These are phyloP conservation scores for Chaetoceros tenuissimus DNA, from an alignment of 108 stramenopile species.

Conservation along the genomic window DNA sequence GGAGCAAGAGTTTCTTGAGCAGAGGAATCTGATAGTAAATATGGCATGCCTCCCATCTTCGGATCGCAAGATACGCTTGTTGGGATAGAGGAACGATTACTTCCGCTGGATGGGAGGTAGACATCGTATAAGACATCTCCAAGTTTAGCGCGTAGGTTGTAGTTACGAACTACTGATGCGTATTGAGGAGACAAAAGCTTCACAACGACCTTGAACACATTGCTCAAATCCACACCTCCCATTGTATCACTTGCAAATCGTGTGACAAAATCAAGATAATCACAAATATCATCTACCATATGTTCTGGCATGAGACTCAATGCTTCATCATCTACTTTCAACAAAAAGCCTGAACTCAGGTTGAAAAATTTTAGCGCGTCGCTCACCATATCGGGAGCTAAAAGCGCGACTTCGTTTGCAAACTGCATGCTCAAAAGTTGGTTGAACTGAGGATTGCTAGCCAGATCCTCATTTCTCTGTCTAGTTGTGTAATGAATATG, in stretches of 20 bases:
- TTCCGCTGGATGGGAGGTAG: constrained; percentile 65
- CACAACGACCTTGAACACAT: constrained; percentile 63
- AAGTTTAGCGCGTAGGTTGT: constrained; percentile 91
- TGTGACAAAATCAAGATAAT: constrained; percentile 51
- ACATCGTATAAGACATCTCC: constrained; percentile 86
- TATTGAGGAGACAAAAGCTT: constrained; percentile 65
- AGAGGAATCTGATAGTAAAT: constrained; percentile 56
- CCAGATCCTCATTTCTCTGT: constrained; percentile 40
- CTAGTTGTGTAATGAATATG: constrained; percentile 51
- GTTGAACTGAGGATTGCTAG: constrained; percentile 60
- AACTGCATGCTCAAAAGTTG: constrained; percentile 43
- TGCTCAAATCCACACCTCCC: constrained; percentile 46
- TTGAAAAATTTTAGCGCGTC: constrained; percentile 62
- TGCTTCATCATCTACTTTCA: constrained; percentile 35
- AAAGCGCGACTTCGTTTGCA: constrained; percentile 52
- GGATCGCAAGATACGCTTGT: constrained; percentile 55
- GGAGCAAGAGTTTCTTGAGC: constrained; percentile 90
- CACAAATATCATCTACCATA: constrained; percentile 71
- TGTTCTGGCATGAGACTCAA: constrained; percentile 71
- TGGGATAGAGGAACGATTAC: constrained; percentile 51
- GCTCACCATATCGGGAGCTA: constrained; percentile 54
- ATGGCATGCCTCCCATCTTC: constrained; percentile 56
- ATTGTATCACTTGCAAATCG: constrained; percentile 45
- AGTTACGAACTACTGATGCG: constrained; percentile 68
- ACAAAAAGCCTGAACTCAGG: constrained; percentile 51